Evolutionary conservation across 1,139 yeast genomes (phyloP).

Genomic region (Groenewaldozyma auringiensis): DNA sequence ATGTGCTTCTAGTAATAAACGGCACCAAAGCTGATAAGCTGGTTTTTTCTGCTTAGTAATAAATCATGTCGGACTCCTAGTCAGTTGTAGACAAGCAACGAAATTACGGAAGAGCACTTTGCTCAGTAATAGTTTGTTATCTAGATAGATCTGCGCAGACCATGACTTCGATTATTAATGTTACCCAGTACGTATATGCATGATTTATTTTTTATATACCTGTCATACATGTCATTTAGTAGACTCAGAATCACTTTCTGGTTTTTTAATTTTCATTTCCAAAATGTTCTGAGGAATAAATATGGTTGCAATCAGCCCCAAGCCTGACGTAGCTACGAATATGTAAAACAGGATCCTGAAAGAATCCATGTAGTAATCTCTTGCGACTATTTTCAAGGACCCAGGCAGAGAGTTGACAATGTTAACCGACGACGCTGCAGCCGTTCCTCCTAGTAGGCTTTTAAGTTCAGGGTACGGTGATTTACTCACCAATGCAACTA

Average conservation of each 20-base stretch:
- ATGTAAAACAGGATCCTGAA: constrained; percentile 20
- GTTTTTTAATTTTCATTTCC: constrained; percentile 9
- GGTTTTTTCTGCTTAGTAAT: too few relatives aligned
- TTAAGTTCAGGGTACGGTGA: constrained; percentile 8
- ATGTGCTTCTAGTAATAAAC: too few relatives aligned
- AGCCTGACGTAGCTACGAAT: constrained; percentile 18
- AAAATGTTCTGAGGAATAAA: constrained; percentile 20
- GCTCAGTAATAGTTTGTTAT: too few relatives aligned
- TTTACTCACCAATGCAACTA: constrained; percentile 14
- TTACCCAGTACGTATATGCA: too few relatives aligned
- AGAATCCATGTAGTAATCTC: constrained; percentile 15
- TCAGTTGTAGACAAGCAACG: too few relatives aligned
- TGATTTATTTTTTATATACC: too few relatives aligned
- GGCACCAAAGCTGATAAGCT: too few relatives aligned
- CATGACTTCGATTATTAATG: too few relatives aligned
- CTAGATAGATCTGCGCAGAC: too few relatives aligned
- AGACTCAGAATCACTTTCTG: neutral
- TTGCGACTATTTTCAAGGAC: constrained; percentile 11
- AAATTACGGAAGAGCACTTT: too few relatives aligned
- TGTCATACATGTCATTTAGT: neutral
- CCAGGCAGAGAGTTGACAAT: constrained; percentile 14
- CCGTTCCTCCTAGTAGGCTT: constrained; percentile 13
- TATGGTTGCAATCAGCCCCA: constrained; percentile 16
- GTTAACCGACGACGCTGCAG: constrained; percentile 20
- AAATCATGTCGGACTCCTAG: too few relatives aligned